Percentiles rank a stretch among this genome's conserved stretches.
Evolutionary conservation across 345 rosid genomes (phyloP).

Genomic region (Ricinus communis): DNA sequence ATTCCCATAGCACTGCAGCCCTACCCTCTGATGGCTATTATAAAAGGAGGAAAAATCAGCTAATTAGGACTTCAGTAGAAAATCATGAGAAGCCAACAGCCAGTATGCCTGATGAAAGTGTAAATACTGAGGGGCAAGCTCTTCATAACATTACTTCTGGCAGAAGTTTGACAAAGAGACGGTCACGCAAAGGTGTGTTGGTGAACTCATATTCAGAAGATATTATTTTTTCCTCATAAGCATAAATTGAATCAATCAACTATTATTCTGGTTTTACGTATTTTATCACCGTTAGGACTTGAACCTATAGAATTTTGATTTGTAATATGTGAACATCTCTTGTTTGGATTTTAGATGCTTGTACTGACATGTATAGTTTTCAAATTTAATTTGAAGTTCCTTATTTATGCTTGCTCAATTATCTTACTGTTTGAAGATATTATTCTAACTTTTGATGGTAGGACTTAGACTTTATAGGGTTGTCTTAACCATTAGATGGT

Average conservation of each 20-base stretch:
- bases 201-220: background rate
- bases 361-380: background rate
- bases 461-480: background rate
- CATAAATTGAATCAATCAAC: background rate
- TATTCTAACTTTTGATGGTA: background rate
- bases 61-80: slow-evolving; percentile 63
- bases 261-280: background rate
- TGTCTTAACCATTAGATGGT: background rate
- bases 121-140: slow-evolving; percentile 36
- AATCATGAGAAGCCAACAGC: slow-evolving; percentile 32
- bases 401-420: background rate
- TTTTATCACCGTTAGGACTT: background rate
- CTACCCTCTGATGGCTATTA: slow-evolving; percentile 62
- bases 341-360: background rate
- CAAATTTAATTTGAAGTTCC: background rate
- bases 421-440: background rate
- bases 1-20: slow-evolving; percentile 38
- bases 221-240: background rate
- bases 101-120: slow-evolving; percentile 33
- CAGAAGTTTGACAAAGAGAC: slow-evolving; percentile 43
- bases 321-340: background rate
- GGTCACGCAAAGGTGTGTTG: slow-evolving; percentile 46
- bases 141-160: slow-evolving; percentile 38
- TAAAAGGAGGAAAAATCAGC: slow-evolving; percentile 83
- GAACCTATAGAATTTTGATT: too few species aligned